Conservation (phyloP, 495 filamentous ascomycete species). For the Melanomma pulvis-pyrius region DNA sequence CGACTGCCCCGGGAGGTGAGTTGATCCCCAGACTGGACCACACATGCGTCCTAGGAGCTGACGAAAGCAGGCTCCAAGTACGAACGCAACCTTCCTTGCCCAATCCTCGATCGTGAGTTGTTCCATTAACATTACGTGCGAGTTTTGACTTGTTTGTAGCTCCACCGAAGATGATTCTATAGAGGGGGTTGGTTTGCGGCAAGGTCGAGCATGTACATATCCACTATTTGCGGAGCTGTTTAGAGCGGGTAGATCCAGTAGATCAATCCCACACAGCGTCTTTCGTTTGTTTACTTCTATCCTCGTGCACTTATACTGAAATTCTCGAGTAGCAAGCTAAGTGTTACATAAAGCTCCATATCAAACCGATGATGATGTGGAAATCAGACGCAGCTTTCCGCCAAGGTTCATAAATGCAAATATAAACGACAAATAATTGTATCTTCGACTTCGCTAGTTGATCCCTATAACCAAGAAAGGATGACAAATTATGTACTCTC, state of each 20-base stretch:
- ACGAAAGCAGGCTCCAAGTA: conserved; percentile 79
- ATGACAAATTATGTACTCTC: too few species aligned
- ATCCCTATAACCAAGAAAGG: too few species aligned
- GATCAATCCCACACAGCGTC: neutral
- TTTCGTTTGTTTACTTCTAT: too few species aligned
- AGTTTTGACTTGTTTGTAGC: conserved; percentile 40
- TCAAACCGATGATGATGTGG: too few species aligned
- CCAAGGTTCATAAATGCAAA: too few species aligned
- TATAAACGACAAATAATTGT: too few species aligned
- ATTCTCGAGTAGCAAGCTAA: too few species aligned
- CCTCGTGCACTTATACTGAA: too few species aligned
- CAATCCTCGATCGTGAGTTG: conserved; percentile 75
- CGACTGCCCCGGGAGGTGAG: conserved; percentile 92
- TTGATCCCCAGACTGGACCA: conserved; percentile 6
- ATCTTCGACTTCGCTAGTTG: too few species aligned
- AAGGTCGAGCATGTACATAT: conserved; percentile 25
- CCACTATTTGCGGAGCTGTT: neutral
- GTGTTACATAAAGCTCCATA: too few species aligned
- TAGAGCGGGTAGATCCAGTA: neutral
- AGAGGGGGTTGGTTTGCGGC: conserved; percentile 9
- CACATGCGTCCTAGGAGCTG: neutral
- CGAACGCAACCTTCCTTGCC: conserved; percentile 86
- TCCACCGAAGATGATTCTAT: conserved; percentile 51
- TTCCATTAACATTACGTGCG: neutral
- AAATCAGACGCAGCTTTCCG: too few species aligned